Conservation (phyloP, 2,329 filamentous ascomycete species). For the Fusarium transvaalense region DNA sequence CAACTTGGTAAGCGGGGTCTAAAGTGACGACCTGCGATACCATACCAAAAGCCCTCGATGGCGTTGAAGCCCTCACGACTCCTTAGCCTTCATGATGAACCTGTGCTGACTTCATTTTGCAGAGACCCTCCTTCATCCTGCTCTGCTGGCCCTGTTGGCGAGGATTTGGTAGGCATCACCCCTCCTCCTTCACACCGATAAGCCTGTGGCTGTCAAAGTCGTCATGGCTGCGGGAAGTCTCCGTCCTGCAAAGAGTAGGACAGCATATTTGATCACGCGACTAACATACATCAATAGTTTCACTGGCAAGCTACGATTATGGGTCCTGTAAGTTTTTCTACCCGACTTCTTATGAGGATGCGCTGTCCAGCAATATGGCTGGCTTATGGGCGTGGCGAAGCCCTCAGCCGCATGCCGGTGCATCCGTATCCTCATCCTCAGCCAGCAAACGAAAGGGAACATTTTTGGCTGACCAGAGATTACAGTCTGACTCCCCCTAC, state of each 20-base stretch:
- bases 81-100: background rate
- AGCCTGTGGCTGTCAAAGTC: slow-evolving; percentile 34
- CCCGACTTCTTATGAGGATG: slow-evolving; percentile 9
- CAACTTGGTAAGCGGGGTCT: slow-evolving; percentile 54
- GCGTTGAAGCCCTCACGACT: slow-evolving; percentile 9
- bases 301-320: slow-evolving; percentile 99
- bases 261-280: slow-evolving; percentile 11
- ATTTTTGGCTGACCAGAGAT: slow-evolving; percentile 49
- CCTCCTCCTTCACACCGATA: slow-evolving; percentile 46
- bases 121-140: slow-evolving; percentile 99
- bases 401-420: slow-evolving; percentile 31
- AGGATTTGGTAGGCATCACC: slow-evolving; percentile 87
- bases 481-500: slow-evolving; percentile 93
- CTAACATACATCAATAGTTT: slow-evolving; percentile 72
- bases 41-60: slow-evolving; percentile 26
- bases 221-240: slow-evolving; percentile 30
- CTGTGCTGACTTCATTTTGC: slow-evolving; percentile 46
- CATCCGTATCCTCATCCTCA: slow-evolving; percentile 22
- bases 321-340: slow-evolving; percentile 82
- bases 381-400: slow-evolving; percentile 34
- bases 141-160: slow-evolving; percentile 95
- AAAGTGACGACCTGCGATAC: slow-evolving; percentile 31
- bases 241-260: background rate
- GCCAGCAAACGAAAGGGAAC: background rate
- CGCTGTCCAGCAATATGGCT: slow-evolving; percentile 16